Evolutionary conservation across 768 basidiomycete species (phyloP), one percentile per base, ranked within the genome.

Genomic region (Serpula lacrymans): DNA sequence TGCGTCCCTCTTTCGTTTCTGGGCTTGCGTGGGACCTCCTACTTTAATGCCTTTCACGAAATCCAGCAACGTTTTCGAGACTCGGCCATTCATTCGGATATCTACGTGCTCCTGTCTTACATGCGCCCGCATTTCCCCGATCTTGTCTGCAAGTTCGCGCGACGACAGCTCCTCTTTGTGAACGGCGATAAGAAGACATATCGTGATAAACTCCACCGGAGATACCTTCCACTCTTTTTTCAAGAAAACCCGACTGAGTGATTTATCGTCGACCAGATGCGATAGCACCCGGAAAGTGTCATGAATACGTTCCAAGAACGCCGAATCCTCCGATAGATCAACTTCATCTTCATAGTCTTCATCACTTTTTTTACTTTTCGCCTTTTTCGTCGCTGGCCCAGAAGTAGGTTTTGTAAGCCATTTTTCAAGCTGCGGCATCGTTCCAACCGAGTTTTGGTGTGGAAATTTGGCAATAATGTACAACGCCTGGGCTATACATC

Each of bases 151-250:
- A 28, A 86, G 50, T 54, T 71, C 68, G 0, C 45, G 46, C 45
- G 65, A 28, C 2, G 63, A 53, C 41, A 75, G 48, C 9, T 37
- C 53, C 11, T 66, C 59, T 58, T 70, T 77, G 39, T 72, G 65
- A n/a, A 68, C 55, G 10, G 70, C 69, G 12, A 87, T 72, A 16
- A 88, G 57, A 3, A 84, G 50, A 16, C 66, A 67, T 34, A 77
- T 72, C 47, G 72, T 62, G 34, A 84, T 68, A 46, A 89, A 78
- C 55, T 89, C 87, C 28, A 86, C 65, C 0, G 87, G 87, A 1
- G 84, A 70, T 1, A 88, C 67, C 27, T 78, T 80, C 47, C 60
- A 62, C 13, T 66, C 61, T 26, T 57, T 46, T 58, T 56, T 63
- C 55, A 57, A 43, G 53, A 82, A 74, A 16, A 62, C 43, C 6